phyloP scores from a whole-genome alignment of 495 filamentous ascomycete genomes.

The Hypoxylon cercidicola region DNA sequence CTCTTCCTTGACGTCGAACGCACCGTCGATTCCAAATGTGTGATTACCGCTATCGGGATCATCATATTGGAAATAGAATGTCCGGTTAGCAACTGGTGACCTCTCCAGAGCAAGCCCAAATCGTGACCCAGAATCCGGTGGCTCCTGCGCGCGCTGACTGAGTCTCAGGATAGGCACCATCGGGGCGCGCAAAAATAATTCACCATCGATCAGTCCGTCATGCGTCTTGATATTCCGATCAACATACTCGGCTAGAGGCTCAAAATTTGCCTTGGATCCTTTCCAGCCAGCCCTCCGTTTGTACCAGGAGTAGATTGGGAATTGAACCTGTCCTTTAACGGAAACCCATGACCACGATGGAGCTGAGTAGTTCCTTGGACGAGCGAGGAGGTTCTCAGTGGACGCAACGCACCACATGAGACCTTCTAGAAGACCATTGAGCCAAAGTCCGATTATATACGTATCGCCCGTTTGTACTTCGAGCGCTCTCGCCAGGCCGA shows the following conservation, averaged over 20 bases:
- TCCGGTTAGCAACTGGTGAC: conserved; percentile 18
- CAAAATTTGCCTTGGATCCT: conserved; percentile 25
- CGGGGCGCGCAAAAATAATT: conserved; percentile 7
- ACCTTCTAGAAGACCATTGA: conserved; percentile 37
- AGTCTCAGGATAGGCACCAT: conserved; percentile 18
- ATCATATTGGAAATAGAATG: conserved; percentile 11
- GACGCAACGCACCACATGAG: conserved; percentile 38
- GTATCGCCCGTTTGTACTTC: conserved; percentile 14
- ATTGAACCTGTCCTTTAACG: conserved; percentile 40
- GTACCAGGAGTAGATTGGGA: conserved; percentile 39
- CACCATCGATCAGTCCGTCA: conserved; percentile 2
- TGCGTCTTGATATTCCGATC: conserved; percentile 1
- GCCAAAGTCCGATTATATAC: conserved; percentile 46
- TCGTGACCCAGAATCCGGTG: conserved; percentile 9
- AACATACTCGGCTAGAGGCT: conserved; percentile 32
- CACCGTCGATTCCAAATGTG: conserved; percentile 38
- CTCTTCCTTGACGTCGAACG: conserved; percentile 21
- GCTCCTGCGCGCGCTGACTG: conserved; percentile 3
- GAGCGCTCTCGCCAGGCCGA: conserved; percentile 43
- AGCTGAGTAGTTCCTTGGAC: conserved; percentile 30
- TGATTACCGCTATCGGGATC: neutral
- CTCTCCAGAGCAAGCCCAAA: conserved; percentile 27
- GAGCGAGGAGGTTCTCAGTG: conserved; percentile 13
- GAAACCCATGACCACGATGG: conserved; percentile 56
- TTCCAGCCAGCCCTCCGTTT: conserved; percentile 24